Conservation (phyloP, 1,284 basidiomycete species). For the Moesziomyces sp. region DNA sequence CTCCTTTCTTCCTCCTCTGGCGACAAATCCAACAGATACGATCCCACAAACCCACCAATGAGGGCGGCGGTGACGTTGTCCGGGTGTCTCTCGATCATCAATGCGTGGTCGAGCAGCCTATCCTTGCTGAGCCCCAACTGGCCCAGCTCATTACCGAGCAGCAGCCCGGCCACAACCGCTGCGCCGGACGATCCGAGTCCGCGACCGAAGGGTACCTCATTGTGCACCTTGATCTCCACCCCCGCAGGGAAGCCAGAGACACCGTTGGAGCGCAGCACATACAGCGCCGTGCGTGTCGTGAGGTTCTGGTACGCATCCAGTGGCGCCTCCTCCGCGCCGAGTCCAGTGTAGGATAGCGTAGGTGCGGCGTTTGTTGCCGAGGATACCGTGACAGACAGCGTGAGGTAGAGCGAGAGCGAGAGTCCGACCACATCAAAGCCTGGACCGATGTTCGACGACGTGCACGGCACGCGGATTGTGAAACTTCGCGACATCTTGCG, state of each 20-base stretch:
- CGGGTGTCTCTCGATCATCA: slow-evolving; percentile 99
- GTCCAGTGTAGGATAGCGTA: slow-evolving; percentile 81
- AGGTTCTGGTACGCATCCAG: slow-evolving; percentile 96
- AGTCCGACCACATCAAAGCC: slow-evolving; percentile 99
- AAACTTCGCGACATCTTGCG: slow-evolving; percentile 61
- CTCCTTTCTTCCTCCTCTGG: slow-evolving; percentile 74
- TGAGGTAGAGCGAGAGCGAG: slow-evolving; percentile 88
- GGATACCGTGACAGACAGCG: slow-evolving; percentile 75
- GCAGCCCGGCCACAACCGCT: slow-evolving; percentile 94
- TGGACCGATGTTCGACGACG: slow-evolving; percentile 97
- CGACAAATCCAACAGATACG: slow-evolving; percentile 87
- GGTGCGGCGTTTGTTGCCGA: slow-evolving; percentile 69
- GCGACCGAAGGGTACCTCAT: slow-evolving; percentile 96
- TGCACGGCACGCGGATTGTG: slow-evolving; percentile 87
- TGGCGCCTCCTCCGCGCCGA: slow-evolving; percentile 90
- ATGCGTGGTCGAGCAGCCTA: slow-evolving; percentile 90
- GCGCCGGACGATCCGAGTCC: slow-evolving; percentile 97
- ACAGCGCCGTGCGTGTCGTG: slow-evolving; percentile 95
- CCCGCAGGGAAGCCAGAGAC: slow-evolving; percentile 77
- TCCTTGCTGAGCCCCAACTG: slow-evolving; percentile 76
- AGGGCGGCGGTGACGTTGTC: slow-evolving; percentile 99
- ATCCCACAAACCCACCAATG: slow-evolving; percentile 97
- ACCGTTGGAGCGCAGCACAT: slow-evolving; percentile 88
- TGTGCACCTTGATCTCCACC: slow-evolving; percentile 78
- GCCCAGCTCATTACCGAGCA: slow-evolving; percentile 87